Percentiles rank a stretch among this genome's conserved stretches.
phyloP scores from a whole-genome alignment of 2,329 filamentous ascomycete genomes.

The Sclerotinia sclerotiorum region DNA sequence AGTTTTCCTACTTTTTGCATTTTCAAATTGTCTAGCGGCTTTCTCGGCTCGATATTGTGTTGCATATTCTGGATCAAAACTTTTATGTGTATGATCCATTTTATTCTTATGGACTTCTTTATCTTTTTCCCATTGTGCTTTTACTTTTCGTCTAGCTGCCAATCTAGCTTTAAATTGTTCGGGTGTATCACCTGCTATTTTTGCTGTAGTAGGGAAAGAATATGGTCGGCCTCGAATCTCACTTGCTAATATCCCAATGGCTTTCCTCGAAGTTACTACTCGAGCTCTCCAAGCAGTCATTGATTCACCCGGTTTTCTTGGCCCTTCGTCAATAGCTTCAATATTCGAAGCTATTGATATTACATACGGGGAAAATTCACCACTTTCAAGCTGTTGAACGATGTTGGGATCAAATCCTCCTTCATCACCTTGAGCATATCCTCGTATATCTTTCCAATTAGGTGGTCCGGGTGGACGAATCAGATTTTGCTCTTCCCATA shows the following conservation, averaged over 20 bases:
- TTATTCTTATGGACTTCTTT: slow-evolving; percentile 8
- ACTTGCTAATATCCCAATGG: not conserved
- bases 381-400: not conserved
- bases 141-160: not conserved
- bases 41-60: slow-evolving; percentile 6
- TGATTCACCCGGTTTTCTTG: not conserved
- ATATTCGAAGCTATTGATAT: not conserved
- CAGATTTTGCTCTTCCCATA: slow-evolving; percentile 1
- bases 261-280: not conserved
- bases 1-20: not conserved
- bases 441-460: not conserved
- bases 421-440: not conserved
- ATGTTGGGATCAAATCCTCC: not conserved
- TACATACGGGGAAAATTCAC: not conserved
- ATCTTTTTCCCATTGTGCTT: slow-evolving; percentile 3
- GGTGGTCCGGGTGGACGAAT: not conserved
- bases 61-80: slow-evolving; percentile 1
- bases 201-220: not conserved
- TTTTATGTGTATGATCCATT: slow-evolving; percentile 7
- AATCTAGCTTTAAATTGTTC: not conserved
- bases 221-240: not conserved
- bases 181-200: not conserved
- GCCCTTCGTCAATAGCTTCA: not conserved
- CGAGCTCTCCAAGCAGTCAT: not conserved
- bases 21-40: not conserved